These are phyloP conservation scores for Colletotrichum lupini DNA, from an alignment of 2,329 filamentous ascomycete genomes.

Conservation along the genomic window DNA sequence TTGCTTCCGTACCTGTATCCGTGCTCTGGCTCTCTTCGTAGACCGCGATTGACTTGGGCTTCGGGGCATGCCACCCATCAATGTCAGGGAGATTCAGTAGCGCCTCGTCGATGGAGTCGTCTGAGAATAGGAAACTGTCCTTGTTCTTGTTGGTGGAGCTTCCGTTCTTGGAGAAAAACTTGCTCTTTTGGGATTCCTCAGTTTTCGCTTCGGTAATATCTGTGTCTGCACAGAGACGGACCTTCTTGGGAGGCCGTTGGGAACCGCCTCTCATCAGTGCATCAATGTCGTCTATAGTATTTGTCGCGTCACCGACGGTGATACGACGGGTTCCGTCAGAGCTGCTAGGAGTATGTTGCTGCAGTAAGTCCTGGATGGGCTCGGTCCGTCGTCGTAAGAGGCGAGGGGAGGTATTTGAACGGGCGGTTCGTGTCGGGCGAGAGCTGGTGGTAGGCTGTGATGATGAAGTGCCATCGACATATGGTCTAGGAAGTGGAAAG, in stretches of 20 bases:
- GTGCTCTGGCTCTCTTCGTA: conserved; percentile 52
- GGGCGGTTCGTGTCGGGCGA: conserved; percentile 34
- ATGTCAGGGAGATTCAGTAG: conserved; percentile 63
- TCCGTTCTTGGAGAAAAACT: conserved; percentile 58
- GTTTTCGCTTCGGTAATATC: conserved; percentile 42
- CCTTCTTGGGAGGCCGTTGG: conserved; percentile 65
- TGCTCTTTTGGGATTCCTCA: conserved; percentile 59
- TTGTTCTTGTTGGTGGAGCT: conserved; percentile 44
- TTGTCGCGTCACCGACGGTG: conserved; percentile 6
- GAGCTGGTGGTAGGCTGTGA: conserved; percentile 37
- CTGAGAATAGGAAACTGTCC: conserved; percentile 62
- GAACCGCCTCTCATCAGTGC: conserved; percentile 26
- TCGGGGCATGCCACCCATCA: conserved; percentile 57
- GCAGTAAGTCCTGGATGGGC: conserved; percentile 58
- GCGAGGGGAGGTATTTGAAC: conserved; percentile 49
- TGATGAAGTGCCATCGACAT: conserved; percentile 52
- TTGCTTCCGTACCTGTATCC: conserved; percentile 38
- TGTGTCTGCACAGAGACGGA: conserved; percentile 62
- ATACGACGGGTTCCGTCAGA: conserved; percentile 23
- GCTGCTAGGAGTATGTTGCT: conserved; percentile 17
- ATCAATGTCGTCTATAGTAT: conserved; percentile 32
- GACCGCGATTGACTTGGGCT: conserved; percentile 53
- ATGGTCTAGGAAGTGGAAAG: conserved; percentile 69
- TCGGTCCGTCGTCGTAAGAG: conserved; percentile 63
- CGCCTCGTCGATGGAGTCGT: conserved; percentile 68